Evolutionary conservation across 2,329 filamentous ascomycete genomes (phyloP).

Genomic region (Spiromastix sp.): DNA sequence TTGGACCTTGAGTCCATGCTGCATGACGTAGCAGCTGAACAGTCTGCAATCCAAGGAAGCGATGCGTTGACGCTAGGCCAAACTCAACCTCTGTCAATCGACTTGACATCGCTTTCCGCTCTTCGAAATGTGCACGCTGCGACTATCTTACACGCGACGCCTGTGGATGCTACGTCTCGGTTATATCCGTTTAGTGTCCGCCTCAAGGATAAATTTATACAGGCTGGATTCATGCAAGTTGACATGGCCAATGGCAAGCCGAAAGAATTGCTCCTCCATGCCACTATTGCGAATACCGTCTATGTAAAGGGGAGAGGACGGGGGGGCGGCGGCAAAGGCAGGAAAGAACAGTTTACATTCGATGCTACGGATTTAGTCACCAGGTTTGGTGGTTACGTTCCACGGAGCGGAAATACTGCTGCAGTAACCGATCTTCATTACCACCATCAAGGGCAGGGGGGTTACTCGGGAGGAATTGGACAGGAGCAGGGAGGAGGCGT

Average conservation of each 20-base stretch:
- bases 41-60: slow-evolving; percentile 19
- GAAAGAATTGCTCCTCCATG: slow-evolving; percentile 64
- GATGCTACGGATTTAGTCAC: slow-evolving; percentile 25
- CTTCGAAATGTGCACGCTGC: slow-evolving; percentile 25
- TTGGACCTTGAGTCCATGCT: slow-evolving; percentile 36
- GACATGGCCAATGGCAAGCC: slow-evolving; percentile 12
- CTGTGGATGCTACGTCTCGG: slow-evolving; percentile 28
- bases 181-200: slow-evolving; percentile 32
- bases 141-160: slow-evolving; percentile 31
- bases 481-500: not conserved
- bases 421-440: no score
- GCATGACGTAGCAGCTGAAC: slow-evolving; percentile 19
- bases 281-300: slow-evolving; percentile 76
- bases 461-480: not conserved
- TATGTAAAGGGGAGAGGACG: slow-evolving; percentile 41
- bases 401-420: no score
- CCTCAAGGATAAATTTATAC: slow-evolving; percentile 31
- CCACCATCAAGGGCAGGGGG: no score
- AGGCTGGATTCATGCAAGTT: slow-evolving; percentile 31
- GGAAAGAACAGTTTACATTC: slow-evolving; percentile 36
- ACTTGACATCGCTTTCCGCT: slow-evolving; percentile 32
- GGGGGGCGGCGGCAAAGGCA: slow-evolving; percentile 7
- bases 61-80: not conserved
- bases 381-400: slow-evolving; percentile 16
- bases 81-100: slow-evolving; percentile 28